These are phyloP conservation scores for Paramecium sonneborni DNA, from an alignment of 73 alveolate genomes.

Conservation along the genomic window DNA sequence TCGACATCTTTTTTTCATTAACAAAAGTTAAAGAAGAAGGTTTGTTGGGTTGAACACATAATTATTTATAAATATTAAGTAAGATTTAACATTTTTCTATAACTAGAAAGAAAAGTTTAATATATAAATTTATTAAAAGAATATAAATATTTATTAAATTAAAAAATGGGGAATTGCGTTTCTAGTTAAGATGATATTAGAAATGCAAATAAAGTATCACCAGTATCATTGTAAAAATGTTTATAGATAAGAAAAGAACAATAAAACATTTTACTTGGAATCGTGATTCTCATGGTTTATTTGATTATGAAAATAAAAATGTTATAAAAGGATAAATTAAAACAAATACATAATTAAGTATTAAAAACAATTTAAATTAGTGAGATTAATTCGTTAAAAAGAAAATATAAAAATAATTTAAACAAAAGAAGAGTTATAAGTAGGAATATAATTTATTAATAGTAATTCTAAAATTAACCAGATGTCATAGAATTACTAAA, in stretches of 20 bases:
- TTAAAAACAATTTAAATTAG: background rate
- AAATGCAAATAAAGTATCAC: slow-evolving; percentile 5
- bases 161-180: slow-evolving; percentile 51
- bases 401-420: slow-evolving; percentile 1
- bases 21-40: background rate
- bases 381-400: background rate
- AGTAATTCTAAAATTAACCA: background rate
- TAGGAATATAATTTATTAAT: background rate
- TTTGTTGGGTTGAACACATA: background rate
- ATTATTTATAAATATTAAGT: background rate
- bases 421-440: slow-evolving; percentile 34
- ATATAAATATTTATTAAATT: background rate
- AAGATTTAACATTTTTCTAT: background rate
- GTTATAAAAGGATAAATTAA: slow-evolving; percentile 65
- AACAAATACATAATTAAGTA: slow-evolving; percentile 53
- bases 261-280: slow-evolving; percentile 78
- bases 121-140: background rate
- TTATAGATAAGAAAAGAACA: slow-evolving; percentile 6
- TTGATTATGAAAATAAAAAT: slow-evolving; percentile 80
- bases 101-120: background rate
- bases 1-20: background rate
- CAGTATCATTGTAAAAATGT: slow-evolving; percentile 24
- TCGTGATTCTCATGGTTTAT: slow-evolving; percentile 82
- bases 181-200: slow-evolving; percentile 30
- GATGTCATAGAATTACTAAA: slow-evolving; percentile 10